A percentile compares a stretch with the other conserved stretches of the same genome.
phyloP scores from a whole-genome alignment of 2,329 filamentous ascomycete species.

The Penicillium sp. region DNA sequence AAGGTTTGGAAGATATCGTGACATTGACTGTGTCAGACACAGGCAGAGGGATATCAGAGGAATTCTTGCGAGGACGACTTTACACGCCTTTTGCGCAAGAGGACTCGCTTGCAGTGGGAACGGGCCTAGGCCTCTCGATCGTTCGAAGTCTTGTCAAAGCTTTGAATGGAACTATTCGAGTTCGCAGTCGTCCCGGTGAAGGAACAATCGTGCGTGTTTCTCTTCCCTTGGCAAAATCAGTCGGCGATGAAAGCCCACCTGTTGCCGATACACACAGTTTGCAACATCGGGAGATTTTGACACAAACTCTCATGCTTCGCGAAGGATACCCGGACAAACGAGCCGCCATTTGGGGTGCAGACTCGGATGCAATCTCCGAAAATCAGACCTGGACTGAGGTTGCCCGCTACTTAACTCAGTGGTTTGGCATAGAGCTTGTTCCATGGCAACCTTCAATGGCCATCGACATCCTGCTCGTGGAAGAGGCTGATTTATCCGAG shows the following conservation, averaged over 20 bases:
- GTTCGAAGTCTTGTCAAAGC: conserved; percentile 61
- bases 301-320: conserved; percentile 26
- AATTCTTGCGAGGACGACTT: conserved; percentile 59
- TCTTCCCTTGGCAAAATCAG: conserved; percentile 41
- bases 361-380: conserved; percentile 17
- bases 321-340: conserved; percentile 26
- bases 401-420: conserved; percentile 34
- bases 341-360: conserved; percentile 31
- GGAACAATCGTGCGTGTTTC: conserved; percentile 57
- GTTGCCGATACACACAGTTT: conserved; percentile 18
- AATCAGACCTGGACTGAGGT: conserved; percentile 29
- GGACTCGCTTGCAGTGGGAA: conserved; percentile 52
- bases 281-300: conserved; percentile 24
- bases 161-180: conserved; percentile 58
- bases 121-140: conserved; percentile 60
- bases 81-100: conserved; percentile 62
- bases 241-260: conserved; percentile 25
- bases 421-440: conserved; percentile 39
- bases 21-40: conserved; percentile 58
- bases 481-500: conserved; percentile 29
- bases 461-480: conserved; percentile 38
- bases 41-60: conserved; percentile 62
- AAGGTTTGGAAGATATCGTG: conserved; percentile 35
- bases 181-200: conserved; percentile 52
- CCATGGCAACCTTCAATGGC: conserved; percentile 25